Evolutionary conservation across 2,329 filamentous ascomycete genomes (phyloP), one percentile per base, ranked within the genome.

Genomic region (Ceratocystis huliohia): DNA sequence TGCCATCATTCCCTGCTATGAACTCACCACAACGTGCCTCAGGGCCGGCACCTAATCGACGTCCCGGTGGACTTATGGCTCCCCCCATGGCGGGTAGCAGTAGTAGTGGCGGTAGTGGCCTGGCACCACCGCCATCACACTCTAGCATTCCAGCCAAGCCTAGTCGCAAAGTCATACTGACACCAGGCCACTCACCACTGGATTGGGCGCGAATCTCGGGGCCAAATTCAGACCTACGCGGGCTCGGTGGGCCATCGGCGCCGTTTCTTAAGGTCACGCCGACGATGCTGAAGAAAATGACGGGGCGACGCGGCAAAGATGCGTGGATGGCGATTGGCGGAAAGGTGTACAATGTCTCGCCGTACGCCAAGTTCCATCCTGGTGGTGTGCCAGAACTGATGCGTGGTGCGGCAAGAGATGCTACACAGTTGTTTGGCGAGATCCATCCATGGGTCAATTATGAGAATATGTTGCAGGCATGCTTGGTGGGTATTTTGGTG

Each of bases 251-350:
- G 0, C 74, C 75, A 5, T 76, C 79, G 2, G 56, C 56, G 15
- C 78, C 82, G 67, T 80, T 84, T 79, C 77, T 89, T 53, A 85
- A 88, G 59, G 91, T 99, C 45, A 89, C 92, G 5, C 92, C 93
- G 1, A 86, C 86, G 4, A 84, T 90, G 81, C 81, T 99, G 13
- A 88, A 87, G 73, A 76, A 79, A 48, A 86, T 91, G 76, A 95
- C 89, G 48, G 93, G 93, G 0, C 84, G 93, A 37, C 89, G 88
- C 73, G 91, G 91, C 7, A 86, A 83, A 69, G 89, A 96, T 72
- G 91, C 92, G 0, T 99, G 94, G 94, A 95, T 88, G 68, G 89
- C 85, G 1, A 87, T 96, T 68, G 88, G 90, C 68, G 92, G 93
- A 1, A 88, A 89, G 72, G 93, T 97, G 33, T 99, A 97, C 77